Evolutionary conservation across 1,284 basidiomycete genomes (phyloP).

Genomic region (Pseudozyma sp.): DNA sequence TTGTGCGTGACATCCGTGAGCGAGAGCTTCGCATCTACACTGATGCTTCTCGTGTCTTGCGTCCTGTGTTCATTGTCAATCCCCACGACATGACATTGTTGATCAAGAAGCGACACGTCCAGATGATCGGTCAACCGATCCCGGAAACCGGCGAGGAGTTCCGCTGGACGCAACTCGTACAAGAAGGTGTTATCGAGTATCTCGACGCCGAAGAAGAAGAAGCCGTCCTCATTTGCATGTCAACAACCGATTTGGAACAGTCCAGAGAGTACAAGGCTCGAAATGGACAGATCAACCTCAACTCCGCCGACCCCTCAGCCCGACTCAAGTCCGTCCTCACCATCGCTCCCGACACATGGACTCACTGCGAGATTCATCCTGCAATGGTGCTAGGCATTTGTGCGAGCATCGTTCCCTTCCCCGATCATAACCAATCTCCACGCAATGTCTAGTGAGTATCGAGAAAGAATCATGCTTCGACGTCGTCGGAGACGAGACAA

Average conservation of each 20-base stretch:
- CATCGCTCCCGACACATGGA: constrained; percentile 76
- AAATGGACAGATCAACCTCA: constrained; percentile 74
- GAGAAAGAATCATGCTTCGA: too few species aligned
- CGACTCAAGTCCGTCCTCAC: constrained; percentile 74
- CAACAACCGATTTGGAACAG: constrained; percentile 90
- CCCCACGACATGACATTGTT: constrained; percentile 78
- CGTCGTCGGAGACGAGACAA: too few species aligned
- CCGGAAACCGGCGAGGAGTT: constrained; percentile 67
- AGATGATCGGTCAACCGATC: constrained; percentile 74
- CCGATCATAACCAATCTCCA: constrained; percentile 99
- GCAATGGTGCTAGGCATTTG: constrained; percentile 99
- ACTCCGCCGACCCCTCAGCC: constrained; percentile 83
- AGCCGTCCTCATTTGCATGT: constrained; percentile 99
- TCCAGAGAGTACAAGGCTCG: constrained; percentile 71
- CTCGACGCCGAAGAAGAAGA: constrained; percentile 99
- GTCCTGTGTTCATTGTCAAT: constrained; percentile 97
- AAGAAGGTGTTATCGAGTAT: constrained; percentile 90
- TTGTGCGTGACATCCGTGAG: constrained; percentile 97
- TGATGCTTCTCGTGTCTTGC: constrained; percentile 94
- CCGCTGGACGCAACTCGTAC: constrained; percentile 87
- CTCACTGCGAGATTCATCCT: constrained; percentile 99
- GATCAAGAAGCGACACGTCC: constrained; percentile 86
- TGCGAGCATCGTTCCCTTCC: constrained; percentile 98
- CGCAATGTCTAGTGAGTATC: constrained; percentile 99
- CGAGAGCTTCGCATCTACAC: constrained; percentile 93